Percentiles rank a stretch among this genome's conserved stretches.
These are phyloP conservation scores for Trametes pubescens DNA, from an alignment of 1,284 basidiomycete genomes.

Conservation along the genomic window DNA sequence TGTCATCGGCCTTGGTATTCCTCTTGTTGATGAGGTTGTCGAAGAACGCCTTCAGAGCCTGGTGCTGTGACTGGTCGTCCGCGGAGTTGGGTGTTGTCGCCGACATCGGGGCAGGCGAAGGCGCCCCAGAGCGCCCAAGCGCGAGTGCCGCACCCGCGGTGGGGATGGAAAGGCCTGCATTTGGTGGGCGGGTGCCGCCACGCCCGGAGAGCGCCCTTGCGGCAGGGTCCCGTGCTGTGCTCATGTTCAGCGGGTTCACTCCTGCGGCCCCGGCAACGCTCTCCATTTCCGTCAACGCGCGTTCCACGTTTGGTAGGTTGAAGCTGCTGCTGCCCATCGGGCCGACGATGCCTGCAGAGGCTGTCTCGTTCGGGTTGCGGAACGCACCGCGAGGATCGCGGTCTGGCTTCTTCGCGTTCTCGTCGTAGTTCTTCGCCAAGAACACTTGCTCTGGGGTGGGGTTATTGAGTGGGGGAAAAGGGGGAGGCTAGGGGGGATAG, in stretches of 20 bases:
- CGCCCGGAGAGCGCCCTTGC: constrained; percentile 37
- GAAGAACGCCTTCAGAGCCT: constrained; percentile 89
- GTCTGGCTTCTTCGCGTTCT: constrained; percentile 87
- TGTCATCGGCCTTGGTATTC: constrained; percentile 51
- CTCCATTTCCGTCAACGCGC: constrained; percentile 88
- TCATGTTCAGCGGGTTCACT: constrained; percentile 37
- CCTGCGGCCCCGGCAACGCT: constrained; percentile 48
- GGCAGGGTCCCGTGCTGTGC: constrained; percentile 33
- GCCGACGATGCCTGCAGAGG: constrained; percentile 80
- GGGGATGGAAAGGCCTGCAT: constrained; percentile 37
- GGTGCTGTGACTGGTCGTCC: constrained; percentile 74
- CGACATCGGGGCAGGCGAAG: constrained; percentile 52
- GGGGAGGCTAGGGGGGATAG: constrained; percentile 58
- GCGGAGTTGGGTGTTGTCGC: constrained; percentile 54
- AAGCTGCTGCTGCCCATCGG: constrained; percentile 88
- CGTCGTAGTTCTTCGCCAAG: constrained; percentile 88
- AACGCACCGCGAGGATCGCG: constrained; percentile 90
- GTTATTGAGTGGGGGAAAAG: constrained; percentile 77
- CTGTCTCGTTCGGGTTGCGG: constrained; percentile 70
- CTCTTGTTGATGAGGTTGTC: constrained; percentile 78
- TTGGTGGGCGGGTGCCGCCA: constrained; percentile 34
- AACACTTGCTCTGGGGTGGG: constrained; percentile 88
- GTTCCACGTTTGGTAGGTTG: constrained; percentile 85
- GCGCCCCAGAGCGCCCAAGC: constrained; percentile 34
- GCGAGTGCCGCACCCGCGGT: constrained; percentile 31